These are phyloP conservation scores for Colletotrichum acutatum DNA, from an alignment of 2,329 filamentous ascomycete genomes.

Conservation along the genomic window DNA sequence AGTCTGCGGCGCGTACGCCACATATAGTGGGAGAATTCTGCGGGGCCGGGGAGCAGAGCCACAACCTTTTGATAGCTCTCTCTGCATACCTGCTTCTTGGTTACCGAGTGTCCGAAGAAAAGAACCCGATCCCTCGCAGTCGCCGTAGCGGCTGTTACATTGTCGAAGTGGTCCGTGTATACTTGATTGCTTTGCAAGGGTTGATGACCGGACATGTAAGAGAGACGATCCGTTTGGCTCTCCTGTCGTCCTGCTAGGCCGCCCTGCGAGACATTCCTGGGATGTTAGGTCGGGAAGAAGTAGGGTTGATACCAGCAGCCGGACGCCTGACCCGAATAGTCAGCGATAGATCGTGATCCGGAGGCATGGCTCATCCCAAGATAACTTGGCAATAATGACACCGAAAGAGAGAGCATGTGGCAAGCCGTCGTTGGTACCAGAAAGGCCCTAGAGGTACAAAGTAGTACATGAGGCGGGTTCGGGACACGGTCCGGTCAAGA, in stretches of 20 bases:
- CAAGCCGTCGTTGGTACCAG: conserved; percentile 17
- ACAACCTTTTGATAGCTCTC: neutral
- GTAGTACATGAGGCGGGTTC: conserved; percentile 6
- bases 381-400: neutral
- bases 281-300: neutral
- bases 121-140: neutral
- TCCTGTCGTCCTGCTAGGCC: neutral
- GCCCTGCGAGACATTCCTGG: neutral
- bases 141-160: neutral
- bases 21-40: neutral
- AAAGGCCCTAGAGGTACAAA: conserved; percentile 5
- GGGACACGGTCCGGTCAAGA: neutral
- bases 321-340: neutral
- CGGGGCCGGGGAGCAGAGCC: neutral
- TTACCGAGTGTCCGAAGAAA: neutral
- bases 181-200: neutral
- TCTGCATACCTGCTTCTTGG: neutral
- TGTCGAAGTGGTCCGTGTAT: neutral
- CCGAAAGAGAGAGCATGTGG: conserved; percentile 28
- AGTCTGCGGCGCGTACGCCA: neutral
- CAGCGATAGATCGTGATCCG: conserved; percentile 22
- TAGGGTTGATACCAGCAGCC: neutral
- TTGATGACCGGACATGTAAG: neutral
- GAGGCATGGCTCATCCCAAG: neutral
- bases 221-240: conserved; percentile 4